Conservation (phyloP, 768 basidiomycete species). For the Serendipita sp. region DNA sequence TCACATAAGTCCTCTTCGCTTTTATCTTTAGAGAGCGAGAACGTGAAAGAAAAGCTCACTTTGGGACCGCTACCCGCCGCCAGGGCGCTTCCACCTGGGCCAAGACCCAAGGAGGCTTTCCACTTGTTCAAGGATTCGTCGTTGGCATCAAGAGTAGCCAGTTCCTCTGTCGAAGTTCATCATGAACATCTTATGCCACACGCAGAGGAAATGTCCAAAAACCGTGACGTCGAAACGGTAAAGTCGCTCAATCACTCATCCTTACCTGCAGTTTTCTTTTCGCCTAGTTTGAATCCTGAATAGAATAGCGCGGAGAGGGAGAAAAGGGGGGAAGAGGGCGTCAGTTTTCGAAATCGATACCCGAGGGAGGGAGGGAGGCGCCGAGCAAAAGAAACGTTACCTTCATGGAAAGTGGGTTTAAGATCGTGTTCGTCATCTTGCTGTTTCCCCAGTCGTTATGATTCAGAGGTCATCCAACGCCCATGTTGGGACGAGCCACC, state of each 20-base stretch:
- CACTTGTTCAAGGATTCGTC: conserved; percentile 90
- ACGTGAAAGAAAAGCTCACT: conserved; percentile 23
- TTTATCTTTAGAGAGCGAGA: background rate
- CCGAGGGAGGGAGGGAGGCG: too few species aligned
- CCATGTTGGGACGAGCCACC: background rate
- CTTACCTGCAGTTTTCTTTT: background rate
- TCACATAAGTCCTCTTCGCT: background rate
- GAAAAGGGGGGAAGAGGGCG: background rate
- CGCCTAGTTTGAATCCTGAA: conserved; percentile 3
- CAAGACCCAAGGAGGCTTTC: conserved; percentile 86
- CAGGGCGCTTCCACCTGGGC: conserved; percentile 24
- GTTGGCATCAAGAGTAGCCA: conserved; percentile 67
- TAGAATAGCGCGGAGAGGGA: background rate
- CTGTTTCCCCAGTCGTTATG: background rate
- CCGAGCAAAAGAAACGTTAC: background rate
- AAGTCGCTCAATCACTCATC: background rate
- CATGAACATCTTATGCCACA: too few species aligned
- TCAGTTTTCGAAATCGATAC: background rate
- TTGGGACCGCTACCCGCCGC: conserved; percentile 40
- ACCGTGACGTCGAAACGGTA: background rate
- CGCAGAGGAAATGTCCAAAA: background rate
- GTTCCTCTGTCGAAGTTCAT: conserved; percentile 36
- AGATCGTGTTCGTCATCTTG: background rate
- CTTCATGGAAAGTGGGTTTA: background rate
- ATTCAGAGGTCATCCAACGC: background rate